phyloP scores from a whole-genome alignment of 345 rosid species.

The Aethionema arabicum region DNA sequence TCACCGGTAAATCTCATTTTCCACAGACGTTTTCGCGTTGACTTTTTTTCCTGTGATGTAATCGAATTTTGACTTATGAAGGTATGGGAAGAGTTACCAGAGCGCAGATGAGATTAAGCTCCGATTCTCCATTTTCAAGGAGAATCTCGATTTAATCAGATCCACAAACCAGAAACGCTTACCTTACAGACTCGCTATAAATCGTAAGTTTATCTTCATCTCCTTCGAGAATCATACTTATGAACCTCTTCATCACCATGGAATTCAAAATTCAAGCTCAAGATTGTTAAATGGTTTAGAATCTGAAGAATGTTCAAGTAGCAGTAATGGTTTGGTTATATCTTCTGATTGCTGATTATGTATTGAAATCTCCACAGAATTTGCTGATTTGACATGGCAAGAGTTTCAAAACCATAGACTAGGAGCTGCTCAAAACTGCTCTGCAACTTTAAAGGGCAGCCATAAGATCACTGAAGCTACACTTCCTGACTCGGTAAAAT shows the following conservation, averaged over 20 bases:
- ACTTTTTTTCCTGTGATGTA: neutral
- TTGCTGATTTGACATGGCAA: conserved; percentile 85
- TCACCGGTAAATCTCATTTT: conserved; percentile 43
- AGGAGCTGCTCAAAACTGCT: conserved; percentile 93
- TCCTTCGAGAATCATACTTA: too few species aligned
- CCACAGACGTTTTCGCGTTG: neutral
- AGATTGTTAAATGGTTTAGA: too few species aligned
- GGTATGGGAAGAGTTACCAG: conserved; percentile 71
- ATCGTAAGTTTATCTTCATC: conserved; percentile 49
- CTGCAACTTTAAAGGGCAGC: conserved; percentile 74
- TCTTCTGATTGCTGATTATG: conserved; percentile 1
- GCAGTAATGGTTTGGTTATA: neutral
- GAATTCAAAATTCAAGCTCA: too few species aligned
- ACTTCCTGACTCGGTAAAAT: conserved; percentile 56
- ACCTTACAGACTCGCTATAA: conserved; percentile 61
- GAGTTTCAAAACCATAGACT: conserved; percentile 74
- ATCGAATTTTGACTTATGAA: conserved; percentile 11
- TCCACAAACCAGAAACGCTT: conserved; percentile 61
- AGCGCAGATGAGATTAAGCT: conserved; percentile 63
- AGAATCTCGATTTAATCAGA: conserved; percentile 67
- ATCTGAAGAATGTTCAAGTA: neutral
- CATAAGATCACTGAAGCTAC: conserved; percentile 58
- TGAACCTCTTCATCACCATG: too few species aligned
- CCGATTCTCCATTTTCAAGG: conserved; percentile 59
- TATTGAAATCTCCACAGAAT: conserved; percentile 43